Conservation (phyloP, 768 basidiomycete species). For the Amanita rimosa region DNA sequence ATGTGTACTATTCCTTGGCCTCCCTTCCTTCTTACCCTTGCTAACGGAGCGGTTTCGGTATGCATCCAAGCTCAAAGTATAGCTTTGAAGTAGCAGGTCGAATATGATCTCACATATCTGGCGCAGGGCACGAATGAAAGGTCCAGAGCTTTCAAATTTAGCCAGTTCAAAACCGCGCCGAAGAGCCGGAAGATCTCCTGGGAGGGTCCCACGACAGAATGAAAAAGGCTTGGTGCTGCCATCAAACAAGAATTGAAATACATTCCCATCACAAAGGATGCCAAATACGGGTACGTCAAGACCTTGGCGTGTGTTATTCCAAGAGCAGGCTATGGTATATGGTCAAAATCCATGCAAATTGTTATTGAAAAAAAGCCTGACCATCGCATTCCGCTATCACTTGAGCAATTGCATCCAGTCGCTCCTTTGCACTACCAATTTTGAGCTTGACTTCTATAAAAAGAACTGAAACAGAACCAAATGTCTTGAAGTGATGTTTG, state of each 20-base stretch:
- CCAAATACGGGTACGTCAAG: constrained; percentile 6
- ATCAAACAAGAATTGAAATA: constrained; percentile 9
- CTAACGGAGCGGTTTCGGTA: constrained; percentile 7
- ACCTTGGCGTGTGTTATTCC: too few species aligned
- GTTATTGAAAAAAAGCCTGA: too few species aligned
- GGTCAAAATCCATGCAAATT: too few species aligned
- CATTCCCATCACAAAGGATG: constrained; percentile 9
- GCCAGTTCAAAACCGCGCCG: not conserved
- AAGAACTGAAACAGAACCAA: constrained; percentile 11
- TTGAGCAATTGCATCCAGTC: not conserved
- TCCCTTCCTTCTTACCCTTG: constrained; percentile 1
- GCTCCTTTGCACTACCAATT: constrained; percentile 9
- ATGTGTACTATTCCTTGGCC: not conserved
- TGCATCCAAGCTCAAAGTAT: constrained; percentile 7
- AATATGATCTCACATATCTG: constrained; percentile 12
- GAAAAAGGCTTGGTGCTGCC: not conserved
- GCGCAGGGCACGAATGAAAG: constrained; percentile 8
- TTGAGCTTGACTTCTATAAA: constrained; percentile 13
- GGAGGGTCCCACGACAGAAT: not conserved
- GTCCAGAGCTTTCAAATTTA: constrained; percentile 6
- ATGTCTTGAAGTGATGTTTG: constrained; percentile 12
- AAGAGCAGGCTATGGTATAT: too few species aligned
- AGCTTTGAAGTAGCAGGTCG: constrained; percentile 8
- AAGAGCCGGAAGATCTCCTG: not conserved
- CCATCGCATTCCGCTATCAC: too few species aligned